Percentiles rank a stretch among this genome's conserved stretches.
phyloP scores from a whole-genome alignment of 805 yeast genomes.

The Scheffersomyces coipomensis region DNA sequence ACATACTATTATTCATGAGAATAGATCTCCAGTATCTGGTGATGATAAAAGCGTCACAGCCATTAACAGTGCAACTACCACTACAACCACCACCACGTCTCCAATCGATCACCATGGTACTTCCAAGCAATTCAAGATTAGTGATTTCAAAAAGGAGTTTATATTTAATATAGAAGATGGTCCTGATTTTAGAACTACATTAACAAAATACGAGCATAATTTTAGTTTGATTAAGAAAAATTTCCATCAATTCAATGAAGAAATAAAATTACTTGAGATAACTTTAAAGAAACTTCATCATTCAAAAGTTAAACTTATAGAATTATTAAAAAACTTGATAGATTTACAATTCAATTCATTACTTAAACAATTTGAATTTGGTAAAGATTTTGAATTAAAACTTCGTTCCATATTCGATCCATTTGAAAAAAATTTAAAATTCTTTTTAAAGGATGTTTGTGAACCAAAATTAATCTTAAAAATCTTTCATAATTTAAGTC shows the following conservation, averaged over 20 bases:
- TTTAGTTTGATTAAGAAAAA: constrained; percentile 26
- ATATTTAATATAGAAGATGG: constrained; percentile 41
- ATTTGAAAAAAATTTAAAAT: constrained; percentile 27
- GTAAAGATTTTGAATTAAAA: constrained; percentile 20
- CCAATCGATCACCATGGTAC: constrained; percentile 1
- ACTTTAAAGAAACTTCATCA: constrained; percentile 16
- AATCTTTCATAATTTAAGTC: constrained; percentile 14
- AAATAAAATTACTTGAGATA: constrained; percentile 27
- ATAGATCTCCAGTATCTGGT: too few relatives aligned
- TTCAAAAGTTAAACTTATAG: constrained; percentile 20
- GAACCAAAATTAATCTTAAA: constrained; percentile 25
- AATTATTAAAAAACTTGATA: constrained; percentile 17
- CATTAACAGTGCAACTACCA: too few relatives aligned
- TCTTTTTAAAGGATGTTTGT: constrained; percentile 27
- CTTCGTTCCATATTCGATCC: constrained; percentile 29
- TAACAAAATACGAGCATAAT: constrained; percentile 28
- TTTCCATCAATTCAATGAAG: constrained; percentile 26
- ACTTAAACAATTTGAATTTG: constrained; percentile 20
- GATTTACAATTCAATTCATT: constrained; percentile 24
- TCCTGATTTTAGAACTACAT: constrained; percentile 37
- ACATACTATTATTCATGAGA: not conserved
- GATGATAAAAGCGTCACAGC: too few relatives aligned
- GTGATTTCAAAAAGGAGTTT: constrained; percentile 28
- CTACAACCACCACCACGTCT: not conserved
- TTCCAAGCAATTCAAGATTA: constrained; percentile 6